These are phyloP conservation scores for Atractiella rhizophila DNA, from an alignment of 768 basidiomycete species.

Conservation along the genomic window DNA sequence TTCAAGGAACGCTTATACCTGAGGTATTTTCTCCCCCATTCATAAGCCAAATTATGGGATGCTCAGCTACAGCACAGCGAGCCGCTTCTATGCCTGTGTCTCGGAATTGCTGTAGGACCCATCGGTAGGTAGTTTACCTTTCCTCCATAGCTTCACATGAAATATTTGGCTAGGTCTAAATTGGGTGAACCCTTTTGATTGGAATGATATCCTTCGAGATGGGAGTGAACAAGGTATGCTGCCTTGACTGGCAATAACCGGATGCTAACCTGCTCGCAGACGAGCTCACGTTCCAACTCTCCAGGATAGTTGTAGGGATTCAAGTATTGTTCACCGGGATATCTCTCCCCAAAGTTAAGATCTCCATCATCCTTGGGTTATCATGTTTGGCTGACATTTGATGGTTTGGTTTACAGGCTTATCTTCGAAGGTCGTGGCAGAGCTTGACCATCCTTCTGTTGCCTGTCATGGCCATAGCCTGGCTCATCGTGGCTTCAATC, in stretches of 20 bases:
- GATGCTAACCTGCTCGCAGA: background rate
- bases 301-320: conserved; percentile 24
- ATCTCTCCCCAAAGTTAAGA: conserved; percentile 18
- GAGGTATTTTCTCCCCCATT: too few relatives aligned
- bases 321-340: conserved; percentile 20
- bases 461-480: conserved; percentile 24
- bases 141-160: conserved; percentile 16
- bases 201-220: conserved; percentile 16
- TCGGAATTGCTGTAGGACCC: conserved; percentile 12
- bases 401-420: conserved; percentile 13
- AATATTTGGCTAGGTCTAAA: conserved; percentile 21
- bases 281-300: conserved; percentile 17
- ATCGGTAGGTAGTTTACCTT: background rate
- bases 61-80: too few relatives aligned
- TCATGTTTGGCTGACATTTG: background rate
- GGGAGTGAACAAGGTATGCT: conserved; percentile 1
- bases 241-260: background rate
- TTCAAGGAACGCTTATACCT: conserved; percentile 23
- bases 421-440: conserved; percentile 20
- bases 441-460: conserved; percentile 21
- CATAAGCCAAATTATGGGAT: too few relatives aligned
- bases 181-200: conserved; percentile 21
- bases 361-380: background rate
- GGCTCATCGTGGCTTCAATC: conserved; percentile 22
- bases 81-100: conserved; percentile 8